Percentiles rank a stretch among this genome's conserved stretches.
phyloP scores from a whole-genome alignment of 2,329 filamentous ascomycete genomes.

The Colletotrichum cuscutae region DNA sequence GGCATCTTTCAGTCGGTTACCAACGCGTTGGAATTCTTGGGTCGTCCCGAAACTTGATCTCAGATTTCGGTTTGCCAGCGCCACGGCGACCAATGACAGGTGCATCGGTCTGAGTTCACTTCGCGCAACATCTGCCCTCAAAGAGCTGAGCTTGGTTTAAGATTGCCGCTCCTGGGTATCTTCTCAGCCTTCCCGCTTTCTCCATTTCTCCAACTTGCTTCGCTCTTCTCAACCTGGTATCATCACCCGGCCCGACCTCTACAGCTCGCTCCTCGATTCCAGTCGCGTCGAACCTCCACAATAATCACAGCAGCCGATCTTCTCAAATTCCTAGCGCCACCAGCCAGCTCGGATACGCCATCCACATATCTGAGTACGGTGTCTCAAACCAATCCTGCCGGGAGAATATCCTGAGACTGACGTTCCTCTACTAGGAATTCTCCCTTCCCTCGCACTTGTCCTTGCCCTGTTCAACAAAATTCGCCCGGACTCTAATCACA shows the following conservation, averaged over 20 bases:
- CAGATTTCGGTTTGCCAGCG: slow-evolving; percentile 34
- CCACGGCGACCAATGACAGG: slow-evolving; percentile 28
- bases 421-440: slow-evolving; percentile 27
- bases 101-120: slow-evolving; percentile 24
- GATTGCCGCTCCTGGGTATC: slow-evolving; percentile 20
- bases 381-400: slow-evolving; percentile 29
- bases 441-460: slow-evolving; percentile 24
- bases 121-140: slow-evolving; percentile 9
- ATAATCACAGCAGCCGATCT: slow-evolving; percentile 1
- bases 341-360: slow-evolving; percentile 25
- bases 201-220: neutral
- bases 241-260: neutral
- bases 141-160: slow-evolving; percentile 33
- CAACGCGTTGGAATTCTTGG: slow-evolving; percentile 32
- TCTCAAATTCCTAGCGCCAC: slow-evolving; percentile 24
- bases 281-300: slow-evolving; percentile 2
- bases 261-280: slow-evolving; percentile 1
- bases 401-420: slow-evolving; percentile 29
- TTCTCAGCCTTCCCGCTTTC: slow-evolving; percentile 1
- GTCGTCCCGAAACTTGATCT: slow-evolving; percentile 33
- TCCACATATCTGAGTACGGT: slow-evolving; percentile 34
- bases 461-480: slow-evolving; percentile 21
- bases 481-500: slow-evolving; percentile 23
- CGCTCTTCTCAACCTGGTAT: neutral
- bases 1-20: slow-evolving; percentile 27